Base-by-base conservation (phyloP, 495 filamentous ascomycete species). In the Entonaema liquescens region DNA sequence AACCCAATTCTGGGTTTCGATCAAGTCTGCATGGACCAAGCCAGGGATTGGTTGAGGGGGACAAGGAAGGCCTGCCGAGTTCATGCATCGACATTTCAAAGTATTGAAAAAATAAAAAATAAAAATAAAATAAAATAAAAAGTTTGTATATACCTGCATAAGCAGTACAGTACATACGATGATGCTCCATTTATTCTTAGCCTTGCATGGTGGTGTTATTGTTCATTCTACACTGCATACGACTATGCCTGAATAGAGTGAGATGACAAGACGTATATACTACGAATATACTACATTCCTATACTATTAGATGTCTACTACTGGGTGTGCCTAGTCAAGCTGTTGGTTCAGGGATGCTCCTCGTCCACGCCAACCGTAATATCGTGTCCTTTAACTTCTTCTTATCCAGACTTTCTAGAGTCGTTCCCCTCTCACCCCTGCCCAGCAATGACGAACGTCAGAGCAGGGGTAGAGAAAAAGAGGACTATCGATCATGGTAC, bases 401-500 rank as follows among this genome's bases (percentile, higher is more conserved):
- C 31, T 35, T 68, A 60, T 67, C 58, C 61, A 61, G 56, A 65
- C 60, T 68, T 47, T 36, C 25, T 55, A 21, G 28, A 65, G 47
- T 44, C n/a, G 19, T 59, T 35, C 33, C 12, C 26, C 8, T 1
- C 1, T 8, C 52, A 47, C 70, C 70, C 65, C 49, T 73, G 70
- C 29, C 38, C 54, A 68, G 49, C 70, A 68, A 73, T 73, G 70
- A 73, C 70, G 70, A 73, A 73, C 62, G 50, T 73, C 42, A 63
- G 40, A 66, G 40, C 70, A 73, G 66, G 70, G 70, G 50, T 73
- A 44, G 25, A 49, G 29, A 21, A 19, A 40, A 15, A 40, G 23
- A 13, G 23, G 61, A 73, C 65, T 73, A 73, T 73, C 70, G 65
- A 69, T 66, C 65, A 73, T 69, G 70, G 68, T 73, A 73, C 70